Base-by-base conservation (phyloP, 1,284 basidiomycete genomes). In the Apiotrichum gamsii region DNA sequence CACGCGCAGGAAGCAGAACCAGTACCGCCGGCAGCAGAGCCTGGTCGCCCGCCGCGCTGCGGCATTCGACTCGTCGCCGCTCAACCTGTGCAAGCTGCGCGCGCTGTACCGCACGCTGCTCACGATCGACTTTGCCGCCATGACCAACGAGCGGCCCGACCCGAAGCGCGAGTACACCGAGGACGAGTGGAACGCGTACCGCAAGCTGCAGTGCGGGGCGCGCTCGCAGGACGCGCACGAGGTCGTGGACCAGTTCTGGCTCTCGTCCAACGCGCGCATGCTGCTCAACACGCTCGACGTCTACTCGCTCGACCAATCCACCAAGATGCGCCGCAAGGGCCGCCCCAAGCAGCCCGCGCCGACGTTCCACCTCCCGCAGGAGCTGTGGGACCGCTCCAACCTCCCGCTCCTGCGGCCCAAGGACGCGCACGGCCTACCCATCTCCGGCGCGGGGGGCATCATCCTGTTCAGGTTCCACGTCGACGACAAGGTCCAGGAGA, bases 381-480 rank as follows among this genome's bases (percentile, higher is more conserved):
- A 59, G 14, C 56, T 67, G 3, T 71, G 69, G 69, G 65, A 68
- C 46, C 51, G 54, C 5, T 47, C 57, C 6, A 50, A 45, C 8
- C 54, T 69, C 0, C 69, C 69, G 2, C 28, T 40, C 2, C 51
- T 71, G 5, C 57, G 64, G 6, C 59, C 61, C 1, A 69, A 68
- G 52, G 62, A 66, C 35, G 35, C 52, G 14, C 35, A 55, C 13
- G 69, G 69, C 3, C 52, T 71, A 13, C 69, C 69, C 0, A 34
- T 63, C 8, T 36, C 60, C 6, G 59, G 58, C 4, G 46, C 58
- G 3, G 43, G 35, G 10, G 69, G 69, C 6, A 59, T 68, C 31
- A 52, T 71, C 18, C 56, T 71, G 3, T 71, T 66, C 65, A 54
- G 45, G 43, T 71, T 69, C 54, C 69, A 71, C 41, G 66, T 69